Percentiles rank a stretch among this genome's conserved stretches.
phyloP scores from a whole-genome alignment of 441 rosid species.

The Rhodomyrtus psidioides region DNA sequence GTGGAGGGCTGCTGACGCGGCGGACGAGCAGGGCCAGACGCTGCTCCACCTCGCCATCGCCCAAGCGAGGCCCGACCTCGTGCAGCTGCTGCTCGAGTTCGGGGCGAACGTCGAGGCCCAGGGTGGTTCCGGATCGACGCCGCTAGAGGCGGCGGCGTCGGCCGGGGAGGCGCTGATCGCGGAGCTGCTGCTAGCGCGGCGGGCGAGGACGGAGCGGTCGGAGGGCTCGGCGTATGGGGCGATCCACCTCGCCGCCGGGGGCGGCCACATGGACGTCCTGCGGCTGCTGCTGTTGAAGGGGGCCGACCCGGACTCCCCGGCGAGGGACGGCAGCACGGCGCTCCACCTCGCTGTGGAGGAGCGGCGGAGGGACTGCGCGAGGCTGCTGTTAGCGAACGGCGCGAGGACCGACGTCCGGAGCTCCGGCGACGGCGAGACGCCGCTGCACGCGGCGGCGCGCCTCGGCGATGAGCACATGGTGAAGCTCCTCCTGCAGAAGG shows the following conservation, averaged over 20 bases:
- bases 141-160: conserved; percentile 4
- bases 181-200: neutral
- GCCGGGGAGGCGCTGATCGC: neutral
- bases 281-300: conserved; percentile 2
- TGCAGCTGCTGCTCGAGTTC: neutral
- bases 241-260: conserved; percentile 1
- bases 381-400: conserved; percentile 1
- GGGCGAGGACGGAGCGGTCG: neutral
- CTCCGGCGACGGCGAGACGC: neutral
- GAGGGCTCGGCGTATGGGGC: neutral
- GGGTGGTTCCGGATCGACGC: neutral
- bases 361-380: neutral
- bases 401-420: neutral
- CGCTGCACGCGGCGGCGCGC: conserved; percentile 3
- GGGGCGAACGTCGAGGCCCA: neutral
- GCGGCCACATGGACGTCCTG: conserved; percentile 2
- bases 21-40: neutral
- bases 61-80: neutral
- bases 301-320: neutral
- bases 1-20: neutral
- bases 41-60: neutral
- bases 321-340: neutral
- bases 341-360: conserved; percentile 1
- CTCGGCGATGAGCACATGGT: neutral
- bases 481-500: conserved; percentile 4